Percentiles rank a stretch among this genome's conserved stretches.
These are phyloP conservation scores for Thelonectria blattea DNA, from an alignment of 2,329 filamentous ascomycete species.

Conservation along the genomic window DNA sequence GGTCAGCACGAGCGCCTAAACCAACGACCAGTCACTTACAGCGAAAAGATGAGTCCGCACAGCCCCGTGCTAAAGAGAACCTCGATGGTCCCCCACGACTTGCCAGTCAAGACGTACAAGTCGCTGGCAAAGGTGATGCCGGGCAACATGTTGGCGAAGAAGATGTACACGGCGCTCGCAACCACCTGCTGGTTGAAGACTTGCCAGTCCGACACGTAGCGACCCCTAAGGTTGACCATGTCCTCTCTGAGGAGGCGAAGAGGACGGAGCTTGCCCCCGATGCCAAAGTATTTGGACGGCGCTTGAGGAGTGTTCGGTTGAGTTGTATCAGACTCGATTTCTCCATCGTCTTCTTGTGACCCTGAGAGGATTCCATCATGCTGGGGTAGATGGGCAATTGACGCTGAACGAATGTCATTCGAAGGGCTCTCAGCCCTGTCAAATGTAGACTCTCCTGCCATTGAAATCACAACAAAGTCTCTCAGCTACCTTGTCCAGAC, in stretches of 20 bases:
- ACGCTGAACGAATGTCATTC: background rate
- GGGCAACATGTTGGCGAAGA: slow-evolving; percentile 70
- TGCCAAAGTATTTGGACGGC: slow-evolving; percentile 36
- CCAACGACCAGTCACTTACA: slow-evolving; percentile 48
- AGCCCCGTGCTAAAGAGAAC: slow-evolving; percentile 71
- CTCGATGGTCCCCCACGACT: slow-evolving; percentile 70
- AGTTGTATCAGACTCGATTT: background rate
- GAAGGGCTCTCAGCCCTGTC: background rate
- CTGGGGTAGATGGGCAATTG: slow-evolving; percentile 18
- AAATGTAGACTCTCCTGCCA: background rate
- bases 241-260: slow-evolving; percentile 61
- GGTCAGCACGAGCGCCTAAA: background rate
- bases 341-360: slow-evolving; percentile 2
- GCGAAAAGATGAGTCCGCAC: slow-evolving; percentile 66
- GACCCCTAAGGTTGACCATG: slow-evolving; percentile 49
- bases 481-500: no score
- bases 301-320: background rate
- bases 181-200: slow-evolving; percentile 69
- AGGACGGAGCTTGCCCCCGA: slow-evolving; percentile 54
- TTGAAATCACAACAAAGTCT: background rate
- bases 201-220: slow-evolving; percentile 61
- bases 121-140: slow-evolving; percentile 73
- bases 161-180: slow-evolving; percentile 69
- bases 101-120: slow-evolving; percentile 65
- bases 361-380: slow-evolving; percentile 18